phyloP scores from a whole-genome alignment of 139 green algal species.

The Dunaliella primolecta region DNA sequence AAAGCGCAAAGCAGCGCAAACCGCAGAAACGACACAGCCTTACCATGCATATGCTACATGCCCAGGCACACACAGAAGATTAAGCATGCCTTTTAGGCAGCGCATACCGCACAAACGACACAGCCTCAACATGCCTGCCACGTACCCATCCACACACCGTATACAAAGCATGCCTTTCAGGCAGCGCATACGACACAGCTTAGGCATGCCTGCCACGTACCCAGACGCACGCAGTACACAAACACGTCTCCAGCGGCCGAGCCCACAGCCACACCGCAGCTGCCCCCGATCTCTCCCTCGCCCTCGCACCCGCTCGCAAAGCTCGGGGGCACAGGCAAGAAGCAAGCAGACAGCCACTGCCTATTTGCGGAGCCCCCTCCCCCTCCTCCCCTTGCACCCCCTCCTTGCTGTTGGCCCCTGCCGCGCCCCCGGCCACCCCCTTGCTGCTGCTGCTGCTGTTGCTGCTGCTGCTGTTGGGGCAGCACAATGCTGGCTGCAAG shows the following conservation, averaged over 20 bases:
- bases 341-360: conserved; percentile 16
- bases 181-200: background rate
- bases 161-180: background rate
- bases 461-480: background rate
- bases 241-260: conserved; percentile 14
- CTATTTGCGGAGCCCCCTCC: background rate
- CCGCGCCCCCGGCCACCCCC: background rate
- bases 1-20: no score
- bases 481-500: background rate
- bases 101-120: background rate
- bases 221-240: conserved; percentile 21
- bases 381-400: background rate
- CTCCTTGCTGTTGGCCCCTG: background rate
- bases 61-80: no score
- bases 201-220: conserved; percentile 9
- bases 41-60: no score
- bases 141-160: background rate
- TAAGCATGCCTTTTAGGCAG: background rate
- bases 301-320: background rate
- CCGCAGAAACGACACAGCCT: no score
- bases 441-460: background rate
- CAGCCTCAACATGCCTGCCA: background rate
- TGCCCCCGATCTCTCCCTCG: background rate
- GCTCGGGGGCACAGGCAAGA: conserved; percentile 14
- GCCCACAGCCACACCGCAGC: conserved; percentile 16